phyloP scores from a whole-genome alignment of 2,329 filamentous ascomycete genomes.

The Berkeleyomyces basicola region DNA sequence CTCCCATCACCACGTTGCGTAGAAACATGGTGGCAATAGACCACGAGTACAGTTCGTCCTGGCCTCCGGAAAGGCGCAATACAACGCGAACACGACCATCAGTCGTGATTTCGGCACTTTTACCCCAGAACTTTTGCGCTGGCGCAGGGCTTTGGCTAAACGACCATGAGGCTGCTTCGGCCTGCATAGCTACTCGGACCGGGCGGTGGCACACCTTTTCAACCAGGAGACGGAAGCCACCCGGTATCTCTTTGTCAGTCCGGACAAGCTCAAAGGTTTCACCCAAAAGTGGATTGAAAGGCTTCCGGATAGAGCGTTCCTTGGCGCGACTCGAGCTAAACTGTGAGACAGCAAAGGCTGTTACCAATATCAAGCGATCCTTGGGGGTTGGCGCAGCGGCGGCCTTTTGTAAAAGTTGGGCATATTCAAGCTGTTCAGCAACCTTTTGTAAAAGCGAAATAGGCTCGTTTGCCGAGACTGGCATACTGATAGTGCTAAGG shows the following conservation, averaged over 20 bases:
- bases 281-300: constrained; percentile 91
- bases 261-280: constrained; percentile 90
- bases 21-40: constrained; percentile 76
- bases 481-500: constrained; percentile 91
- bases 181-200: constrained; percentile 83
- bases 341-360: constrained; percentile 78
- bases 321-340: constrained; percentile 71
- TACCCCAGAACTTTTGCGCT: constrained; percentile 96
- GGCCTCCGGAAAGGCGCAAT: constrained; percentile 46
- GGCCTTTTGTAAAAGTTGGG: constrained; percentile 63
- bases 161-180: constrained; percentile 72
- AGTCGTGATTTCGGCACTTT: constrained; percentile 84
- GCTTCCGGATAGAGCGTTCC: constrained; percentile 85
- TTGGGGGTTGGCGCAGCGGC: constrained; percentile 39
- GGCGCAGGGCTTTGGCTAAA: constrained; percentile 76
- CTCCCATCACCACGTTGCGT: constrained; percentile 89
- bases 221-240: constrained; percentile 76
- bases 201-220: constrained; percentile 92
- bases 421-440: constrained; percentile 84
- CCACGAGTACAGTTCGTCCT: constrained; percentile 78
- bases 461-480: constrained; percentile 89
- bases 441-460: constrained; percentile 74
- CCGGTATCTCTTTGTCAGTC: constrained; percentile 53
- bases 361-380: constrained; percentile 67
- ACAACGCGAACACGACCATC: constrained; percentile 72